Base-by-base conservation (phyloP, 2,329 filamentous ascomycete genomes). In the Penicillium digitatum region DNA sequence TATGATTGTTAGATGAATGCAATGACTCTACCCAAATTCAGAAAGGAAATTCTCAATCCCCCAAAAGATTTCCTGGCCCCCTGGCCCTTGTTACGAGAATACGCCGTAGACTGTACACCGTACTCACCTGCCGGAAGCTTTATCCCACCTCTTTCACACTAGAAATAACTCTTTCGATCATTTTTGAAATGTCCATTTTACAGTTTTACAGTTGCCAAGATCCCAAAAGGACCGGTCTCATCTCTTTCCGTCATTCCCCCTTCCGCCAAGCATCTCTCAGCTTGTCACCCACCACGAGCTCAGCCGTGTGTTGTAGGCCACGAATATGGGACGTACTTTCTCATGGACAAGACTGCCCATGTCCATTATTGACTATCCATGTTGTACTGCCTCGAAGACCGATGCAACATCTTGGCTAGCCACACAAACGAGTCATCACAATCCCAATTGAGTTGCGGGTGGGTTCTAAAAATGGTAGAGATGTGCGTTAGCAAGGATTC, bases 211-310 rank as follows among this genome's bases (percentile, higher is more conserved):
- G 5, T 6, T 31, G 48, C 48, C 48, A 50, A 50, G 48, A 32
- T 34, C 14, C n/a, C n/a, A 9, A 12, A 40, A 40, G 18, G 12
- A 48, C 18, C 35, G 31, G 5, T 40, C 26, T 22, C 24, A 11
- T 39, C 20, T 34, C 43, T 8, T 46, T 8, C 9, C n/a, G 12
- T 31, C 3, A 40, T 48, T 48, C 35, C 16, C 47, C 49, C 16
- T 26, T 2, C 10, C 47, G 56, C 58, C 56, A 53, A 53, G 53
- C 29, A 48, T 37, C 38, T 37, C 38, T 50, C 44, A 38, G 27
- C n/a, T 18, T 24, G 37, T 40, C 48, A 6, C 14, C 12, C 20
- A 20, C 37, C 37, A 11, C 20, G 5, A 43, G 18, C 18, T 16
- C 22, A 29, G 29, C 43, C 32, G 35, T 35, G 26, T n/a, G n/a